Conservation (phyloP, 768 basidiomycete species). For the Mycena indigotica region DNA sequence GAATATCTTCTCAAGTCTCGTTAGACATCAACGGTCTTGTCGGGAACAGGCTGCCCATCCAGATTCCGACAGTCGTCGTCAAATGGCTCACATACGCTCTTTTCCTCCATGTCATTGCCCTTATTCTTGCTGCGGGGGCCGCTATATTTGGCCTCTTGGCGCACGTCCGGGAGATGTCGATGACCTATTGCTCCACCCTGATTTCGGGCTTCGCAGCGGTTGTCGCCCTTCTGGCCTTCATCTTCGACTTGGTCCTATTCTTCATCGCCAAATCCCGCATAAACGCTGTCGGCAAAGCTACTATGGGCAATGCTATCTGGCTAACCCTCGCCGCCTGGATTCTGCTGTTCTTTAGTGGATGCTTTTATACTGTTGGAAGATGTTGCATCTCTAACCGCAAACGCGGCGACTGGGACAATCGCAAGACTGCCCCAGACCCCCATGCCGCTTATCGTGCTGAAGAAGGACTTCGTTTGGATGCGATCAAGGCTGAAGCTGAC, state of each 20-base stretch:
- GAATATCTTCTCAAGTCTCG: constrained; percentile 6
- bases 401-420: constrained; percentile 41
- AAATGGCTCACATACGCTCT: constrained; percentile 97
- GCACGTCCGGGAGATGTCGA: constrained; percentile 84
- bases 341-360: constrained; percentile 87
- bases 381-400: constrained; percentile 71
- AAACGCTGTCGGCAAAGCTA: constrained; percentile 74
- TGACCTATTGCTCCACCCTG: constrained; percentile 80
- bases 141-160: constrained; percentile 85
- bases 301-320: constrained; percentile 90
- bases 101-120: constrained; percentile 88
- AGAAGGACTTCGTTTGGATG: constrained; percentile 77
- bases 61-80: constrained; percentile 81
- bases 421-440: constrained; percentile 30
- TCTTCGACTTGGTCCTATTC: constrained; percentile 91
- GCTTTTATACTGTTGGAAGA: constrained; percentile 81
- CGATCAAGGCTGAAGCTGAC: constrained; percentile 84
- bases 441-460: constrained; percentile 12
- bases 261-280: constrained; percentile 87
- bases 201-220: constrained; percentile 80
- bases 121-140: constrained; percentile 69
- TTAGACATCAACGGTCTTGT: constrained; percentile 83
- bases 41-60: constrained; percentile 60
- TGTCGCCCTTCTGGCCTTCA: constrained; percentile 82
- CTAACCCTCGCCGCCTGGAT: constrained; percentile 85